phyloP scores from a whole-genome alignment of 2,329 filamentous ascomycete genomes.

The Venturia oleaginea region DNA sequence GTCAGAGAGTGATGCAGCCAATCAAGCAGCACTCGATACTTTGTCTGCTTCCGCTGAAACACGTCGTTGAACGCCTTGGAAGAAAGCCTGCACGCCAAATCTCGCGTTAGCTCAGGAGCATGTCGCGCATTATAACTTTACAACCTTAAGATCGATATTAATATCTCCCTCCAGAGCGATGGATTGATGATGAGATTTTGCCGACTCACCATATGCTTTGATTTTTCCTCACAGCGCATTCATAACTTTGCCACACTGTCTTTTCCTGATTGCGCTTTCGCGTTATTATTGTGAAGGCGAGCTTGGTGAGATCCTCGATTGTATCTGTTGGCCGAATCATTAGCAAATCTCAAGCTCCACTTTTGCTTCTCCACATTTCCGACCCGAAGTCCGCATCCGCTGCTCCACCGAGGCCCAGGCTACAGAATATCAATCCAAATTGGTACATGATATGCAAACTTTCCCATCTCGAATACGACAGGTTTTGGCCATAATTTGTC shows the following conservation, averaged over 20 bases:
- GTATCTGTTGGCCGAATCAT: conserved; percentile 39
- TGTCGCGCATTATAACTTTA: conserved; percentile 5
- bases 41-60: conserved; percentile 61
- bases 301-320: conserved; percentile 55
- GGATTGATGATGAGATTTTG: too few species aligned
- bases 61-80: conserved; percentile 61
- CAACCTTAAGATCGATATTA: too few species aligned
- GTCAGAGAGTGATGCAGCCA: conserved; percentile 48
- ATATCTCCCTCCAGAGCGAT: too few species aligned
- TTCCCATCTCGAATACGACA: not conserved
- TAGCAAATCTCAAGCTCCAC: not conserved
- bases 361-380: not conserved
- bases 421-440: not conserved
- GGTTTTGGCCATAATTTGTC: not conserved
- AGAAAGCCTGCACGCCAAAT: conserved; percentile 45
- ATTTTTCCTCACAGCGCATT: conserved; percentile 45
- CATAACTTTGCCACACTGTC: conserved; percentile 33
- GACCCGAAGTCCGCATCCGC: not conserved
- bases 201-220: conserved; percentile 14
- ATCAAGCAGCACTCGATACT: conserved; percentile 51
- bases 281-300: conserved; percentile 56
- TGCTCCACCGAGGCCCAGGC: not conserved
- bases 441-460: not conserved
- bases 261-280: conserved; percentile 34
- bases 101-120: conserved; percentile 12